Conservation (phyloP, 441 rosid species). For the Populus tomentosa region DNA sequence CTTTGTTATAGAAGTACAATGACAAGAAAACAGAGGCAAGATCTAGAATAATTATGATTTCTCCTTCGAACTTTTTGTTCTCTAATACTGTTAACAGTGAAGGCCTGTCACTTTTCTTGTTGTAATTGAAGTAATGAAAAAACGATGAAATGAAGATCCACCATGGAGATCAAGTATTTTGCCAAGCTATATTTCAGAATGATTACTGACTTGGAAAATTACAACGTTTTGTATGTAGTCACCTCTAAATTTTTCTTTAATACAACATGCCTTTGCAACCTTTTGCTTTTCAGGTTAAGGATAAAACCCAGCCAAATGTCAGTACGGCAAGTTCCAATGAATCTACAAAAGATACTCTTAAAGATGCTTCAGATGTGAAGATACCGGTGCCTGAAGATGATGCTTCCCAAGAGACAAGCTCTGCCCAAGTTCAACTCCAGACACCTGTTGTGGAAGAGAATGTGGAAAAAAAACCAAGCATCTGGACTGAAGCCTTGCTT, state of each 20-base stretch:
- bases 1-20: neutral
- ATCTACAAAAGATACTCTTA: constrained; percentile 39
- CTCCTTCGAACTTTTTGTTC: neutral
- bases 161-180: neutral
- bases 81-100: neutral
- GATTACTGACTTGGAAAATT: neutral
- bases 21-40: neutral
- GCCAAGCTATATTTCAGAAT: constrained; percentile 1
- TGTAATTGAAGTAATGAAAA: neutral
- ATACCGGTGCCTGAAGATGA: constrained; percentile 9
- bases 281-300: constrained; percentile 26
- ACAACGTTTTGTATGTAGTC: neutral
- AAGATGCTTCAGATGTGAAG: constrained; percentile 65
- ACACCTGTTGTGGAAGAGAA: constrained; percentile 33
- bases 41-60: neutral
- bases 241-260: neutral
- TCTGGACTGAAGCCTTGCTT: constrained; percentile 28
- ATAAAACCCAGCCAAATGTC: constrained; percentile 44
- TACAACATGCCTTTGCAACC: neutral
- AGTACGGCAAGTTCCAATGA: constrained; percentile 36
- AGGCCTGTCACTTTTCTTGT: neutral
- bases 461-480: constrained; percentile 28
- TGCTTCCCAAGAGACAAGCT: constrained; percentile 20
- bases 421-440: constrained; percentile 20
- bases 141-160: neutral